Conservation (phyloP, 805 yeast genomes). For the Hanseniaspora thailandica region DNA sequence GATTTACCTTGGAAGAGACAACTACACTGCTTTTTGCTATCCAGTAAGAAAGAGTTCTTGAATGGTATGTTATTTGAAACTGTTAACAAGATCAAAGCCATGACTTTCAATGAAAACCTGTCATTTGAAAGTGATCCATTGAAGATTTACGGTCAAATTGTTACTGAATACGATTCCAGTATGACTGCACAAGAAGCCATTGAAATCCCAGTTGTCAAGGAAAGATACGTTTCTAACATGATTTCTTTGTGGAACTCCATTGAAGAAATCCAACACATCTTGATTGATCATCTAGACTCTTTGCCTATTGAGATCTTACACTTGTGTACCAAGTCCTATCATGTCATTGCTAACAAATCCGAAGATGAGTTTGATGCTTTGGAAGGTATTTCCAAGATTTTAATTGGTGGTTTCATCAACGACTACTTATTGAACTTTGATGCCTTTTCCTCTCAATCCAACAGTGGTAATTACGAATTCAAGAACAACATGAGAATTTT, state of each 20-base stretch:
- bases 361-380: slow-evolving; percentile 61
- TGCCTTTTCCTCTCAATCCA: slow-evolving; percentile 20
- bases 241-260: slow-evolving; percentile 62
- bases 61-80: slow-evolving; percentile 29
- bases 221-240: slow-evolving; percentile 58
- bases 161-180: slow-evolving; percentile 29
- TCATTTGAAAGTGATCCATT: slow-evolving; percentile 76
- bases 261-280: slow-evolving; percentile 44
- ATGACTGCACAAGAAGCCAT: slow-evolving; percentile 58
- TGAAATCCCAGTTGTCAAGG: slow-evolving; percentile 62
- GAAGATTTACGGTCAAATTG: slow-evolving; percentile 36
- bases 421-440: slow-evolving; percentile 22
- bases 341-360: slow-evolving; percentile 33
- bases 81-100: slow-evolving; percentile 29
- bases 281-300: slow-evolving; percentile 35
- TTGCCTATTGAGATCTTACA: slow-evolving; percentile 49
- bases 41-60: slow-evolving; percentile 28
- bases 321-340: slow-evolving; percentile 40
- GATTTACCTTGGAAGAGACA: slow-evolving; percentile 35
- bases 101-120: slow-evolving; percentile 27
- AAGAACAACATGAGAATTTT: slow-evolving; percentile 20
- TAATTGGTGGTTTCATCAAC: slow-evolving; percentile 22
- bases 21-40: slow-evolving; percentile 31
- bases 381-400: slow-evolving; percentile 35
- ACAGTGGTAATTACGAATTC: neutral